Conservation (phyloP, 2,329 filamentous ascomycete species). For the Microascus cirrosus region DNA sequence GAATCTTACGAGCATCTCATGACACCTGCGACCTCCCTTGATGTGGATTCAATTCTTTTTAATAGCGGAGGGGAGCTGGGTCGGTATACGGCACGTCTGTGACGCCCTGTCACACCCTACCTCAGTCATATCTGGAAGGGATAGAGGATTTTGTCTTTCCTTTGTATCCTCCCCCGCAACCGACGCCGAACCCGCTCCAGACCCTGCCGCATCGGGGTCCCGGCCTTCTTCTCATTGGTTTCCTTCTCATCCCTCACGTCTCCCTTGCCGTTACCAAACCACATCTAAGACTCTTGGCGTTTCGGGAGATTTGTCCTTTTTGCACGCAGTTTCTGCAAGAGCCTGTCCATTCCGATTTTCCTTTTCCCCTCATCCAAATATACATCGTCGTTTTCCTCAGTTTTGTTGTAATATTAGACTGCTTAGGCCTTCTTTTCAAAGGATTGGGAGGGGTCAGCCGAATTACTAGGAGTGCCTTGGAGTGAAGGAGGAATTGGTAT, state of each 20-base stretch:
- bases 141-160: neutral
- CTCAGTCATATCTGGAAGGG: neutral
- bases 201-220: too few relatives aligned
- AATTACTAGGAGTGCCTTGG: neutral
- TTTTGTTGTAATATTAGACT: slow-evolving; percentile 2
- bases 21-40: neutral
- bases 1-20: slow-evolving; percentile 1
- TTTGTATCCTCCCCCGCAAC: neutral
- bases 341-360: neutral
- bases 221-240: neutral
- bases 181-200: too few relatives aligned
- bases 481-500: neutral
- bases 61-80: neutral
- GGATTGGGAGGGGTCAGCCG: neutral
- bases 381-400: neutral
- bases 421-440: neutral
- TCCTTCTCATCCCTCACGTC: neutral
- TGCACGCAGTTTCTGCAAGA: too few relatives aligned
- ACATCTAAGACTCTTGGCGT: neutral
- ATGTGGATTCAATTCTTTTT: neutral
- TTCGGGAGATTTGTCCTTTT: neutral
- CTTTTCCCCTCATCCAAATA: neutral
- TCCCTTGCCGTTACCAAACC: neutral
- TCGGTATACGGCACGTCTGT: neutral
- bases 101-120: neutral